These are phyloP conservation scores for Asterophora lycoperdoides DNA, from an alignment of 768 basidiomycete species.

Conservation along the genomic window DNA sequence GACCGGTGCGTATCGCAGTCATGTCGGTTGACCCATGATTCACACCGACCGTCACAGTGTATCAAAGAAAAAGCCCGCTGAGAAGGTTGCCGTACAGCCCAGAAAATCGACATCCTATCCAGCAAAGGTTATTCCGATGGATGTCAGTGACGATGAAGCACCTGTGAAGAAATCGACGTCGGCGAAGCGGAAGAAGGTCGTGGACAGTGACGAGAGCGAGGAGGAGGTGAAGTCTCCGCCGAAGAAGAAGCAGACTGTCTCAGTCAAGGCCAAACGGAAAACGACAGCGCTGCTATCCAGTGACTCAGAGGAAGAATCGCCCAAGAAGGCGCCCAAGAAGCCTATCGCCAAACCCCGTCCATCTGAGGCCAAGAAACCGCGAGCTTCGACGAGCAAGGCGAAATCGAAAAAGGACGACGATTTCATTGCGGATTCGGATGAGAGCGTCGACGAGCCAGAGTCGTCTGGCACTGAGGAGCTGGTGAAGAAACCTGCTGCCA, in stretches of 20 bases:
- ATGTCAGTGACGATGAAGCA: constrained; percentile 20
- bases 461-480: constrained; percentile 19
- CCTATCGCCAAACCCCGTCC: constrained; percentile 11
- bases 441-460: constrained; percentile 9
- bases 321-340: neutral
- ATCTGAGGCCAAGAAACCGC: constrained; percentile 7
- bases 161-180: constrained; percentile 10
- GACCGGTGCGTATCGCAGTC: neutral
- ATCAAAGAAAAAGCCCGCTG: neutral
- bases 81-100: neutral
- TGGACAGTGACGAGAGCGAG: constrained; percentile 40
- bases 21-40: neutral
- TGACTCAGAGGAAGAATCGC: constrained; percentile 14
- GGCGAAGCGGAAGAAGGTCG: constrained; percentile 31
- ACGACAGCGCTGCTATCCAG: constrained; percentile 11
- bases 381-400: constrained; percentile 20
- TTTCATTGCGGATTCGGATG: constrained; percentile 18
- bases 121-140: constrained; percentile 6
- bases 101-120: neutral
- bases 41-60: neutral
- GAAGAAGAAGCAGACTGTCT: constrained; percentile 19
- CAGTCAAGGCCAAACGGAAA: constrained; percentile 3
- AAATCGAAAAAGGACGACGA: constrained; percentile 26
- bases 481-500: constrained; percentile 7
- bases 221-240: constrained; percentile 9